Conservation (phyloP, 2,329 filamentous ascomycete species). For the Aspergillus sp. region DNA sequence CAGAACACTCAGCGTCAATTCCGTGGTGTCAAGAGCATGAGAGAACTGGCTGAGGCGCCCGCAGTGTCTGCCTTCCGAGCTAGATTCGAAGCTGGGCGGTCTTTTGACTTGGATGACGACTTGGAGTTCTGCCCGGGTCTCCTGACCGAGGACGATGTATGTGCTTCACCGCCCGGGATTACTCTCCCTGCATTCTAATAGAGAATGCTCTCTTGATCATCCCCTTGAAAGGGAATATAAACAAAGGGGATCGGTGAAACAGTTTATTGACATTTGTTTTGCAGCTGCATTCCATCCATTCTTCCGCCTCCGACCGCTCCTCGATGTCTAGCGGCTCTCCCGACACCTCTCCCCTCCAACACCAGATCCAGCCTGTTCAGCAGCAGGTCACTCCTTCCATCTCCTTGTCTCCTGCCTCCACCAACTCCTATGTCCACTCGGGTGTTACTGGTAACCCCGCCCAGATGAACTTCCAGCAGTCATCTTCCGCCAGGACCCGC, state of each 20-base stretch:
- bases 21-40: constrained; percentile 75
- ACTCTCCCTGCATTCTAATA: neutral
- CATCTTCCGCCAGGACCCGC: constrained; percentile 76
- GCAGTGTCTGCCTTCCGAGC: constrained; percentile 71
- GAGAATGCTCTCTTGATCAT: neutral
- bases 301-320: constrained; percentile 81
- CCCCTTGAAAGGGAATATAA: neutral
- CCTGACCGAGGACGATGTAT: constrained; percentile 87
- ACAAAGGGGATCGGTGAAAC: neutral
- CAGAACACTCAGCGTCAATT: constrained; percentile 84
- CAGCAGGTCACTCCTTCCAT: constrained; percentile 67
- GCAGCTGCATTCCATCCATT: constrained; percentile 86
- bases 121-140: constrained; percentile 91
- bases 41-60: constrained; percentile 74
- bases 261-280: constrained; percentile 16
- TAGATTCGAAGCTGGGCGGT: constrained; percentile 83
- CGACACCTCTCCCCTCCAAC: constrained; percentile 82
- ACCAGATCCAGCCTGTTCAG: constrained; percentile 65
- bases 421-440: constrained; percentile 54
- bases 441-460: constrained; percentile 60
- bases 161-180: constrained; percentile 17
- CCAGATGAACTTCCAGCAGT: constrained; percentile 82
- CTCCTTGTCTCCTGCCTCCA: constrained; percentile 59
- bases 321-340: constrained; percentile 93
- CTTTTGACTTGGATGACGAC: constrained; percentile 93